These are phyloP conservation scores for Leptographium lundbergii DNA, from an alignment of 2,329 filamentous ascomycete genomes.

Conservation along the genomic window DNA sequence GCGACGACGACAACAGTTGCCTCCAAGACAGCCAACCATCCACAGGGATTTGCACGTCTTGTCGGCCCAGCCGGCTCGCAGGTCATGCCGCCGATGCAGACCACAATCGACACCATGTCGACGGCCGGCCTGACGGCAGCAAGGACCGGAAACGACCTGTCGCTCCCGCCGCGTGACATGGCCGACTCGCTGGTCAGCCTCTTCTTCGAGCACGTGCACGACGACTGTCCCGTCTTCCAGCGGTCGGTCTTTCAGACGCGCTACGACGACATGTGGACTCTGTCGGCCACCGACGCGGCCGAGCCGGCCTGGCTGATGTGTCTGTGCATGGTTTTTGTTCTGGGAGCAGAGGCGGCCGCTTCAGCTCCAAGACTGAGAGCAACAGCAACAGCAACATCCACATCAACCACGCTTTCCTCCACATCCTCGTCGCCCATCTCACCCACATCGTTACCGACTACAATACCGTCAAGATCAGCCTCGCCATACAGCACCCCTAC, in stretches of 20 bases:
- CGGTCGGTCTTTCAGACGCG: constrained; percentile 10
- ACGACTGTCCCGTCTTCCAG: constrained; percentile 12
- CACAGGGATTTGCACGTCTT: constrained; percentile 6
- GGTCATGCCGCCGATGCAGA: constrained; percentile 2
- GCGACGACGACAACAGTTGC: neutral
- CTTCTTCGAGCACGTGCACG: constrained; percentile 11
- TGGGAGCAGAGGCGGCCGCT: constrained; percentile 8
- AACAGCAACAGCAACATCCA: too few relatives aligned
- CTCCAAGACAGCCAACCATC: neutral
- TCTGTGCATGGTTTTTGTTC: constrained; percentile 12
- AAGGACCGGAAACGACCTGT: neutral
- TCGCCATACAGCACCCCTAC: neutral
- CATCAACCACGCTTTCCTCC: neutral
- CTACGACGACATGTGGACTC: constrained; percentile 10
- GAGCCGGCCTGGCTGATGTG: constrained; percentile 13
- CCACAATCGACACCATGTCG: neutral
- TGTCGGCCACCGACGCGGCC: neutral
- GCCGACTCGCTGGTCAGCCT: constrained; percentile 9
- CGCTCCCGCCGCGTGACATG: constrained; percentile 11
- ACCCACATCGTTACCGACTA: neutral
- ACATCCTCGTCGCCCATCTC: constrained; percentile 1
- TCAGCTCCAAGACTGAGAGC: neutral
- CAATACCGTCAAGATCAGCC: neutral
- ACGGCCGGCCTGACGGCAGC: neutral
- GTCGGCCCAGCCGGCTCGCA: constrained; percentile 11